Percentiles rank a stretch among this genome's conserved stretches.
Conservation (phyloP, 2,329 filamentous ascomycete species). For the Diaporthe capsici region DNA sequence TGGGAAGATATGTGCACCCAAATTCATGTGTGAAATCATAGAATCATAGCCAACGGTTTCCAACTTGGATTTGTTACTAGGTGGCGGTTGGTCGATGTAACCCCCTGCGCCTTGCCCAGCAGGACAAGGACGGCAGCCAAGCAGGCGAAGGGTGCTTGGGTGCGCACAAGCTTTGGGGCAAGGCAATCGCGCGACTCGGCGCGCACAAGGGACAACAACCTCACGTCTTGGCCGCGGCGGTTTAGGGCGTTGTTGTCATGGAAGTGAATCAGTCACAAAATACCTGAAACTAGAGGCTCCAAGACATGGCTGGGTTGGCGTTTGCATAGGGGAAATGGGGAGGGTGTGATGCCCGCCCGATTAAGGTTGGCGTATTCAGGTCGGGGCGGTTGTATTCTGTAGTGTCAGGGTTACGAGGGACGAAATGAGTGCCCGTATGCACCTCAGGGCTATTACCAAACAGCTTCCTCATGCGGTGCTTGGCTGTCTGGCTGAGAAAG, state of each 20-base stretch:
- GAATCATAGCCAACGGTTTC: not conserved
- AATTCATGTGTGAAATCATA: no score
- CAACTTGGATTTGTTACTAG: not conserved
- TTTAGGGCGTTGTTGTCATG: not conserved
- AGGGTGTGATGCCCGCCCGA: not conserved
- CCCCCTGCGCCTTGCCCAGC: slow-evolving; percentile 1
- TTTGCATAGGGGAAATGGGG: not conserved
- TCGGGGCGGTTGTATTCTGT: not conserved
- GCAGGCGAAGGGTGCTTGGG: not conserved
- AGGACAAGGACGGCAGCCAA: slow-evolving; percentile 29
- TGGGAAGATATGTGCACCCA: no score
- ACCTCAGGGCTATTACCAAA: not conserved
- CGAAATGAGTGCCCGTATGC: not conserved
- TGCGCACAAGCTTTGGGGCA: slow-evolving; percentile 21
- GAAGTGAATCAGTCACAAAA: no score
- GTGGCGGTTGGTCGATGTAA: not conserved
- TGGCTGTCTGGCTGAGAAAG: not conserved
- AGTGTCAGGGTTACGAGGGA: not conserved
- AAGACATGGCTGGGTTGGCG: not conserved
- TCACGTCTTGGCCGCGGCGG: not conserved
- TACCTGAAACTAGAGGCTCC: not conserved
- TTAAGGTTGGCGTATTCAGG: not conserved
- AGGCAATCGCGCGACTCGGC: not conserved
- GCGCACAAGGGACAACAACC: not conserved
- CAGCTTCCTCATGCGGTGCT: slow-evolving; percentile 14